A percentile compares a stretch with the other conserved stretches of the same genome.
Conservation (phyloP, 768 basidiomycete genomes). For the Termitomyces bulborhizus region DNA sequence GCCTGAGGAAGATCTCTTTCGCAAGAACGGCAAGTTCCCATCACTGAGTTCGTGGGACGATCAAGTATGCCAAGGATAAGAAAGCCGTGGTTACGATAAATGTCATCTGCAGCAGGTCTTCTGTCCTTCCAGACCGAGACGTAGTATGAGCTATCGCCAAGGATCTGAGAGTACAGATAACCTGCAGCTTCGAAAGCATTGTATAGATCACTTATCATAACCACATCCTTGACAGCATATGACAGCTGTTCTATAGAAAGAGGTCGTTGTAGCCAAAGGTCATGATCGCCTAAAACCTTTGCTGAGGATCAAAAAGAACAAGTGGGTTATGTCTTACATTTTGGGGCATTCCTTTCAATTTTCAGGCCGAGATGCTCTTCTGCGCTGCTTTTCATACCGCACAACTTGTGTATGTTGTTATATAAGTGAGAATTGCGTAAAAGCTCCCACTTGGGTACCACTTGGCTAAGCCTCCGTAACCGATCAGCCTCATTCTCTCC, state of each 20-base stretch:
- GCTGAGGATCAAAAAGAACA: not conserved
- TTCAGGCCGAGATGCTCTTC: slow-evolving; percentile 3
- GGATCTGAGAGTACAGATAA: slow-evolving; percentile 2
- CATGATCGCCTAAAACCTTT: slow-evolving; percentile 2
- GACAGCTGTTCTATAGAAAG: not conserved
- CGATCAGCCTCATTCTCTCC: slow-evolving; percentile 1
- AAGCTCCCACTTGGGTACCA: not conserved
- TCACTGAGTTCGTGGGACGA: not conserved
- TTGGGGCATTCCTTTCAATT: not conserved
- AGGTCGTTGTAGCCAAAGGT: slow-evolving; percentile 4
- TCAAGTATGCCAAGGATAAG: slow-evolving; percentile 4
- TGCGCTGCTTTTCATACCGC: slow-evolving; percentile 1
- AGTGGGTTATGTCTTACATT: not conserved
- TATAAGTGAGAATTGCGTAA: not conserved
- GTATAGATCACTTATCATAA: slow-evolving; percentile 3
- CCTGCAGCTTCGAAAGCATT: not conserved
- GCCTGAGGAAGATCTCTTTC: not conserved
- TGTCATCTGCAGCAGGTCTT: not conserved
- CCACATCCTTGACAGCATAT: slow-evolving; percentile 7
- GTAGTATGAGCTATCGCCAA: slow-evolving; percentile 6
- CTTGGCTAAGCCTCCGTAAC: not conserved
- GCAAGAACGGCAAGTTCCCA: not conserved
- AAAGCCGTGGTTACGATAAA: slow-evolving; percentile 4
- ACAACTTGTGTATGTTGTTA: slow-evolving; percentile 1
- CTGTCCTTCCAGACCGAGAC: slow-evolving; percentile 7